Conservation (phyloP, 768 basidiomycete genomes). For the Crucibulum laeve region DNA sequence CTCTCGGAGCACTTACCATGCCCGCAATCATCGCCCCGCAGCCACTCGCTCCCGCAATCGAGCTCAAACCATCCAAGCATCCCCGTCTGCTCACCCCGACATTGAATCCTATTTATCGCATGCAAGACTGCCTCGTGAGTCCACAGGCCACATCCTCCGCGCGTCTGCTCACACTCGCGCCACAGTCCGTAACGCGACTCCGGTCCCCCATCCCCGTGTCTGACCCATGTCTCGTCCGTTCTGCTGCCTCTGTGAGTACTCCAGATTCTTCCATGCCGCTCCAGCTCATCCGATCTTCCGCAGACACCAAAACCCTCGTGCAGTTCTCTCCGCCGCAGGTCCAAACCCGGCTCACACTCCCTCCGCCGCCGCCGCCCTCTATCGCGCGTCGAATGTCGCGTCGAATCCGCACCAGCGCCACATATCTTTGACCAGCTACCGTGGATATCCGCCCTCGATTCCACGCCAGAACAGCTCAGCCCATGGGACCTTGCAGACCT, state of each 20-base stretch:
- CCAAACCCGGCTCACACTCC: slow-evolving; percentile 20
- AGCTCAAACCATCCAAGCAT: too few species aligned
- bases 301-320: slow-evolving; percentile 23
- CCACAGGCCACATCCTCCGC: too few species aligned
- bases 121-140: too few species aligned
- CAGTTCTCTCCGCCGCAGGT: slow-evolving; percentile 26
- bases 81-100: too few species aligned
- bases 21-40: too few species aligned
- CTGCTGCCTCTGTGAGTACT: slow-evolving; percentile 7
- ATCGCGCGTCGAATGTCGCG: slow-evolving; percentile 18
- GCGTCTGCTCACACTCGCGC: too few species aligned
- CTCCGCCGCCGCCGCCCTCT: slow-evolving; percentile 24
- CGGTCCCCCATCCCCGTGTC: slow-evolving; percentile 22
- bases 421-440: slow-evolving; percentile 59
- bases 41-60: too few species aligned
- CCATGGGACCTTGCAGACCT: slow-evolving; percentile 62
- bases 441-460: slow-evolving; percentile 61
- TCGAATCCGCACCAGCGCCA: slow-evolving; percentile 24
- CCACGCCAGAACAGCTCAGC: slow-evolving; percentile 33
- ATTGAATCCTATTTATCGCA: too few species aligned
- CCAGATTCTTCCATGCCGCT: slow-evolving; percentile 1
- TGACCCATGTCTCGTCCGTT: slow-evolving; percentile 12
- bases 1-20: too few species aligned
- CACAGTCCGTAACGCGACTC: slow-evolving; percentile 18
- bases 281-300: slow-evolving; percentile 12